phyloP scores from a whole-genome alignment of 2,329 filamentous ascomycete species.

The Penicillium freii region DNA sequence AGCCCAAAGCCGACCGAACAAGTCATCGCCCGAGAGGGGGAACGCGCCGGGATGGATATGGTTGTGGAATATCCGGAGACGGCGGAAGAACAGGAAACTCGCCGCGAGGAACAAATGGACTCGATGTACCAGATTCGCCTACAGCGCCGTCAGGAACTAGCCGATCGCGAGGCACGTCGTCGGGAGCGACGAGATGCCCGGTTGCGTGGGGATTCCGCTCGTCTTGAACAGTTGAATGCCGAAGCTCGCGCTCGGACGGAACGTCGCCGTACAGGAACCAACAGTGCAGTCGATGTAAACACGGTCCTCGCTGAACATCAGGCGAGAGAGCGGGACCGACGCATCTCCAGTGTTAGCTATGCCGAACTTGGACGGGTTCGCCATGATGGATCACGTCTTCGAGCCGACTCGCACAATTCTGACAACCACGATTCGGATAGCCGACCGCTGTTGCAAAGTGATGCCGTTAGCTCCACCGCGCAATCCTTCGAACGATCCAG shows the following conservation, averaged over 20 bases:
- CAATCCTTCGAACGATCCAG: conserved; percentile 27
- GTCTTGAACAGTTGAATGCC: conserved; percentile 65
- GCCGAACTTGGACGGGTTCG: conserved; percentile 49
- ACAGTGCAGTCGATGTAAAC: conserved; percentile 32
- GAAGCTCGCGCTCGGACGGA: conserved; percentile 47
- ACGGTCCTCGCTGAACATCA: conserved; percentile 46
- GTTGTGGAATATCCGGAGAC: conserved; percentile 84
- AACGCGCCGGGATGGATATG: conserved; percentile 85
- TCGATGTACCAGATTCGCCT: conserved; percentile 84
- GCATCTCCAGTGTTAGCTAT: conserved; percentile 50
- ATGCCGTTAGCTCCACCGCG: conserved; percentile 32
- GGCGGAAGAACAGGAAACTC: conserved; percentile 70
- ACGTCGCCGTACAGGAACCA: conserved; percentile 34
- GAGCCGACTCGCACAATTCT: conserved; percentile 42
- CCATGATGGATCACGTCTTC: conserved; percentile 50
- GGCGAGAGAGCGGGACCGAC: conserved; percentile 43
- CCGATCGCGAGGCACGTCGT: conserved; percentile 74
- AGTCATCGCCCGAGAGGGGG: conserved; percentile 83
- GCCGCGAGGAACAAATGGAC: conserved; percentile 89
- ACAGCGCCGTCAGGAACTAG: conserved; percentile 70
- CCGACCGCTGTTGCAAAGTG: conserved; percentile 44
- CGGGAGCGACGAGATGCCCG: conserved; percentile 69
- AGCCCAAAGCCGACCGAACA: conserved; percentile 73
- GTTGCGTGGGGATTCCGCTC: conserved; percentile 64
- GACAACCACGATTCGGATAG: conserved; percentile 50